These are phyloP conservation scores for Hyaloscypha bicolor DNA, from an alignment of 495 filamentous ascomycete species.

Conservation along the genomic window DNA sequence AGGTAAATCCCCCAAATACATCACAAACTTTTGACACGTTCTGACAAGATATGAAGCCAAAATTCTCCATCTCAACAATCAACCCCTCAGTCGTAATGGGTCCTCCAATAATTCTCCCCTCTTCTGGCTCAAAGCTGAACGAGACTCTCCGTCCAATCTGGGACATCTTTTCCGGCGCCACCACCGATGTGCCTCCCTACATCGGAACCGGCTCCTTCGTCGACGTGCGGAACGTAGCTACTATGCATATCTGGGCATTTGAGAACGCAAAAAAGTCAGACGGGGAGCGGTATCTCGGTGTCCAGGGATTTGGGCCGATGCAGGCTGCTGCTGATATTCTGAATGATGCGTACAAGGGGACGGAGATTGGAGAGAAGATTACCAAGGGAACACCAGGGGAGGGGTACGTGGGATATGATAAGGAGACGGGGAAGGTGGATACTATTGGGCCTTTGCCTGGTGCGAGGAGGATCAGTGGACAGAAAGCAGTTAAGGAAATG, in stretches of 20 bases:
- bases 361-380: conserved; percentile 39
- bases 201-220: conserved; percentile 36
- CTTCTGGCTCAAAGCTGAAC: conserved; percentile 28
- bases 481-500: conserved; percentile 26
- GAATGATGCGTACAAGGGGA: conserved; percentile 34
- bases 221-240: conserved; percentile 49
- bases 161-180: conserved; percentile 26
- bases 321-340: conserved; percentile 47
- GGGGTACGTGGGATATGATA: conserved; percentile 39
- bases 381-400: conserved; percentile 40
- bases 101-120: conserved; percentile 29
- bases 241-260: conserved; percentile 39
- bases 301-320: conserved; percentile 29
- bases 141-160: conserved; percentile 33
- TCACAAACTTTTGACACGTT: not conserved
- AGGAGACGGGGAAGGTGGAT: conserved; percentile 24
- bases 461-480: conserved; percentile 12
- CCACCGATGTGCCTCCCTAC: conserved; percentile 19
- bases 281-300: conserved; percentile 41
- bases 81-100: conserved; percentile 34
- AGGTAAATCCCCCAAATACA: conserved; percentile 12
- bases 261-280: conserved; percentile 39
- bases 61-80: conserved; percentile 31
- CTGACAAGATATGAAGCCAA: conserved; percentile 24
- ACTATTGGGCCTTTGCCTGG: conserved; percentile 7